A percentile compares a stretch with the other conserved stretches of the same genome.
Conservation (phyloP, 2,329 filamentous ascomycete genomes). For the Talaromyces sp. region DNA sequence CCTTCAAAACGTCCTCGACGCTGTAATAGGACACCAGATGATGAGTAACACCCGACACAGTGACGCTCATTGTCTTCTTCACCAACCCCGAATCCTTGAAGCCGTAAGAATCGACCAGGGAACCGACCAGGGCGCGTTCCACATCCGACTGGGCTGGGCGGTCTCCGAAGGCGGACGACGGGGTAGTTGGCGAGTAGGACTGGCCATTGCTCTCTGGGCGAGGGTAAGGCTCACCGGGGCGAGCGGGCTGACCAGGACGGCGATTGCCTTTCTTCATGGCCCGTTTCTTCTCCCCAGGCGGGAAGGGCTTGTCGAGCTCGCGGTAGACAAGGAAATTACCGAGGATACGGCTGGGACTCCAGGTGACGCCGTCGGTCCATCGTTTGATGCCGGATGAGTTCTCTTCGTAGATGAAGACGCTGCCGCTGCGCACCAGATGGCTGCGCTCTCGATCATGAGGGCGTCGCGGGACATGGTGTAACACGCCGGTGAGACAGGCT, state of each 20-base stretch:
- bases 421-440: constrained; percentile 73
- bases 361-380: constrained; percentile 88
- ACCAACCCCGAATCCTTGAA: constrained; percentile 79
- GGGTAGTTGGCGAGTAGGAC: constrained; percentile 34
- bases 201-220: constrained; percentile 35
- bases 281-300: constrained; percentile 77
- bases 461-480: constrained; percentile 72
- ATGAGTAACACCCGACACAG: constrained; percentile 67
- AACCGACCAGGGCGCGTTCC: constrained; percentile 65
- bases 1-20: constrained; percentile 67
- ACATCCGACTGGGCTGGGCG: constrained; percentile 36
- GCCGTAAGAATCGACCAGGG: constrained; percentile 80
- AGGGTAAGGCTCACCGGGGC: constrained; percentile 51
- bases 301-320: constrained; percentile 71
- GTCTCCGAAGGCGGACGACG: constrained; percentile 28
- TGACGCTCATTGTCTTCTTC: constrained; percentile 89
- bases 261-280: constrained; percentile 65
- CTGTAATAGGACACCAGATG: constrained; percentile 88
- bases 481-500: constrained; percentile 63
- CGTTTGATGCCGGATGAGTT: constrained; percentile 85
- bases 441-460: constrained; percentile 80
- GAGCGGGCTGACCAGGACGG: constrained; percentile 37
- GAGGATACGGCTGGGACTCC: constrained; percentile 83
- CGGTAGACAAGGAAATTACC: constrained; percentile 83
- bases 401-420: constrained; percentile 89